Conservation (phyloP, 352 stramenopile species). For the Nothophytophthora sp. region DNA sequence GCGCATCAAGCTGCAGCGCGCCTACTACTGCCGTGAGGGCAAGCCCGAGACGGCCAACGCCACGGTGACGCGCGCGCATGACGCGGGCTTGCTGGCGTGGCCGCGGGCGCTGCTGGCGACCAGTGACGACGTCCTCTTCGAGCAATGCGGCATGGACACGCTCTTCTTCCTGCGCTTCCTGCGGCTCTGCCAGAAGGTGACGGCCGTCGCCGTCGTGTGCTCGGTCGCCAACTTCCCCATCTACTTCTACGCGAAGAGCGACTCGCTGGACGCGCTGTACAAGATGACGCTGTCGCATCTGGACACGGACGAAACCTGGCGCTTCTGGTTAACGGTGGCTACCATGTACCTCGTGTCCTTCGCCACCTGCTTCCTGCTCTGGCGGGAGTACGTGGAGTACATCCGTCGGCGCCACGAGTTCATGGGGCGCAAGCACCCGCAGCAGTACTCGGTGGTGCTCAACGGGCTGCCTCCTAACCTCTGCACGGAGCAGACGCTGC, state of each 20-base stretch:
- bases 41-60: constrained; percentile 54
- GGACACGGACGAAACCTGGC: constrained; percentile 45
- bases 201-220: constrained; percentile 50
- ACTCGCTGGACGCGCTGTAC: constrained; percentile 46
- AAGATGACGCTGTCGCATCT: constrained; percentile 75
- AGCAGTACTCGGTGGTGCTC: constrained; percentile 83
- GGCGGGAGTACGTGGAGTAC: constrained; percentile 73
- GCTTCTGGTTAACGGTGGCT: constrained; percentile 64
- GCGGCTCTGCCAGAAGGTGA: constrained; percentile 71
- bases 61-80: constrained; percentile 36
- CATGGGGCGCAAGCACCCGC: constrained; percentile 51
- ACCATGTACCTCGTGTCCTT: constrained; percentile 71
- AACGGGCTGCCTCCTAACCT: constrained; percentile 75
- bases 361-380: constrained; percentile 64
- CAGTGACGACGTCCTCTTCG: constrained; percentile 68
- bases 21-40: constrained; percentile 79
- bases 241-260: constrained; percentile 62
- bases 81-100: constrained; percentile 50
- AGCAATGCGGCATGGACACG: constrained; percentile 77
- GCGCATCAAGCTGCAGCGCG: constrained; percentile 51
- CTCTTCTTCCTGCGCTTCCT: constrained; percentile 83
- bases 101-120: constrained; percentile 54
- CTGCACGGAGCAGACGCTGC: constrained; percentile 72
- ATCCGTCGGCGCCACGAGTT: constrained; percentile 78
- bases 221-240: constrained; percentile 75